Conservation (phyloP, 441 rosid species). For the Cnidoscolus chayamansa region DNA sequence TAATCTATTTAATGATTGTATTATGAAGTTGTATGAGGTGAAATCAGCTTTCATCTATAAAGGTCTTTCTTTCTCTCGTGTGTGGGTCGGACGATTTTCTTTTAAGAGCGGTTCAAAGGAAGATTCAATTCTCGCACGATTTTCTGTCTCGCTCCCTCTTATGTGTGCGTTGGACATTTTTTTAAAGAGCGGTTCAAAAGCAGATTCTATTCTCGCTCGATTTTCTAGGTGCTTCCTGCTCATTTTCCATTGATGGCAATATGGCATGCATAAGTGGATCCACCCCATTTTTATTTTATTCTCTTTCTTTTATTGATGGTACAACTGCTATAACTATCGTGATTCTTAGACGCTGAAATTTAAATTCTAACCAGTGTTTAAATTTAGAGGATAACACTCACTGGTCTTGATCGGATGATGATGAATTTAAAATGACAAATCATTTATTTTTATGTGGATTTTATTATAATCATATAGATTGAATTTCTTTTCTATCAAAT, state of each 20-base stretch:
- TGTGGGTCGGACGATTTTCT: background rate
- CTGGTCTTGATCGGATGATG: too few species aligned
- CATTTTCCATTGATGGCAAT: too few species aligned
- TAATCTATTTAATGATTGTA: conserved; percentile 25
- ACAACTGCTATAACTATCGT: background rate
- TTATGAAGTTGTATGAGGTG: conserved; percentile 15
- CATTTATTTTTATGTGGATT: too few species aligned
- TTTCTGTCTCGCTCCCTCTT: background rate
- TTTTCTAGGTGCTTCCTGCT: background rate
- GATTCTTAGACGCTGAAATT: too few species aligned
- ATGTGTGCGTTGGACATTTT: background rate
- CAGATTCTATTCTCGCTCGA: background rate
- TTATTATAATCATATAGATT: too few species aligned
- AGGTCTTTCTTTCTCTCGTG: background rate
- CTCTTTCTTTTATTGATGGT: too few species aligned
- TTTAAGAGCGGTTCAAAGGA: too few species aligned
- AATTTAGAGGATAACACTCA: too few species aligned
- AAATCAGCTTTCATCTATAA: conserved; percentile 17
- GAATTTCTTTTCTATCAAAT: too few species aligned
- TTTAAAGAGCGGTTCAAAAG: background rate
- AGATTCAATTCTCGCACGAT: background rate
- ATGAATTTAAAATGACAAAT: too few species aligned
- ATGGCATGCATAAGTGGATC: background rate
- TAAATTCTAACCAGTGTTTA: too few species aligned
- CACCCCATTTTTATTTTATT: too few species aligned